phyloP scores from a whole-genome alignment of 1,139 yeast species.

The Sugiyamaella novakii region DNA sequence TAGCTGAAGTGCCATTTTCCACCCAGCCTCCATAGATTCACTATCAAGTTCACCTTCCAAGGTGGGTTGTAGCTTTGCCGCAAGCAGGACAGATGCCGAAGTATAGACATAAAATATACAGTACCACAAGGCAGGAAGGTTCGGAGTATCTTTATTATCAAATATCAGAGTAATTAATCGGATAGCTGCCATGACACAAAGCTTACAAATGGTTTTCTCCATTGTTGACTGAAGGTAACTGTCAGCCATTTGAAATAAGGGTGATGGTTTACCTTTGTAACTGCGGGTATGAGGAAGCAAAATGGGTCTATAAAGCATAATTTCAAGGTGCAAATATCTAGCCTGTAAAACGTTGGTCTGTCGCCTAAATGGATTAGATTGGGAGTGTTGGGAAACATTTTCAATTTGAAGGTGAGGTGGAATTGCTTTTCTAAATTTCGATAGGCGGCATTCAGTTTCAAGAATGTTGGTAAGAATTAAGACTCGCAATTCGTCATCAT shows the following conservation, averaged over 20 bases:
- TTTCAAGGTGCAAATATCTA: conserved; percentile 26
- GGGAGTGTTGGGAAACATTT: conserved; percentile 8
- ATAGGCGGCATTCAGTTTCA: conserved; percentile 20
- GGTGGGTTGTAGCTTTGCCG: conserved; percentile 28
- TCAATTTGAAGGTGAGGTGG: conserved; percentile 22
- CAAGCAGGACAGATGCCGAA: conserved; percentile 29
- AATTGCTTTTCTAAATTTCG: conserved; percentile 12
- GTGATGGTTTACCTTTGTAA: conserved; percentile 4
- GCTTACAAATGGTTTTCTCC: conserved; percentile 23
- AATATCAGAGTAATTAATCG: conserved; percentile 24
- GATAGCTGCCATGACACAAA: conserved; percentile 28
- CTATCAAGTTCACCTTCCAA: conserved; percentile 22
- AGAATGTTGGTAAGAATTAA: conserved; percentile 20
- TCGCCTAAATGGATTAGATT: conserved; percentile 17
- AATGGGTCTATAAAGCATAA: conserved; percentile 29
- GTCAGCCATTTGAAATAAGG: conserved; percentile 7
- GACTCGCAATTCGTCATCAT: conserved; percentile 12
- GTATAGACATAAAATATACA: conserved; percentile 28
- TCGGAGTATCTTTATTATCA: conserved; percentile 21
- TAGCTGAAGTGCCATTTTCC: conserved; percentile 25
- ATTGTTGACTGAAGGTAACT: conserved; percentile 19
- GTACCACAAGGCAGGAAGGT: conserved; percentile 31
- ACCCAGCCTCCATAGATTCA: conserved; percentile 23
- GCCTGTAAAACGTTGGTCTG: conserved; percentile 27
- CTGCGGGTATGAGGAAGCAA: conserved; percentile 24